Evolutionary conservation across 371 early-diverging fungal genomes (phyloP).

Genomic region (Mucor piriformis): DNA sequence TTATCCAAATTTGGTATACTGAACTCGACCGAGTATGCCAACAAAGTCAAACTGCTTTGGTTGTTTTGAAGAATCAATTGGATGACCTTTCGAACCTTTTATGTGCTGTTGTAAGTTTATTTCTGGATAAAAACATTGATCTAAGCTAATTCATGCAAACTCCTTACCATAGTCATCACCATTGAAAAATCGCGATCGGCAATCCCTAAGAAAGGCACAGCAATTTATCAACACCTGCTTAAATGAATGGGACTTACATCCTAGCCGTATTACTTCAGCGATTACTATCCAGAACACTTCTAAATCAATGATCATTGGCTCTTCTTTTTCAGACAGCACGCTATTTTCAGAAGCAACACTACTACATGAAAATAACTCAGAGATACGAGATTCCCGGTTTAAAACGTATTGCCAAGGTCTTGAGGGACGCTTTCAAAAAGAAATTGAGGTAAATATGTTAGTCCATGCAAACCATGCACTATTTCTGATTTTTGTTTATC

Average conservation of each 20-base stretch:
- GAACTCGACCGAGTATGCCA: constrained; percentile 13
- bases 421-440: neutral
- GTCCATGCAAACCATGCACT: neutral
- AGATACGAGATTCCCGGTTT: neutral
- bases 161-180: constrained; percentile 11
- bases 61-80: constrained; percentile 5
- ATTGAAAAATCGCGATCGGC: constrained; percentile 9
- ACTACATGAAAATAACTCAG: neutral
- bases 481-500: neutral
- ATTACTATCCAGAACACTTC: too few relatives aligned
- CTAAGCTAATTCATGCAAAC: too few relatives aligned
- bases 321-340: neutral
- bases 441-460: constrained; percentile 6
- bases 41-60: neutral
- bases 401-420: neutral
- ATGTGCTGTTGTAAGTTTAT: constrained; percentile 11
- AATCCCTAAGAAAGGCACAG: constrained; percentile 2
- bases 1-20: constrained; percentile 16
- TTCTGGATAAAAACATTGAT: neutral
- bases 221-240: constrained; percentile 10
- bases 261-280: neutral
- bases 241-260: constrained; percentile 9
- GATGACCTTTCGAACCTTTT: constrained; percentile 6
- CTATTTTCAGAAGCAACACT: neutral
- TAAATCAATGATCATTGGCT: neutral